Conservation (phyloP, 2,329 filamentous ascomycete genomes). For the Colletotrichum sp. region DNA sequence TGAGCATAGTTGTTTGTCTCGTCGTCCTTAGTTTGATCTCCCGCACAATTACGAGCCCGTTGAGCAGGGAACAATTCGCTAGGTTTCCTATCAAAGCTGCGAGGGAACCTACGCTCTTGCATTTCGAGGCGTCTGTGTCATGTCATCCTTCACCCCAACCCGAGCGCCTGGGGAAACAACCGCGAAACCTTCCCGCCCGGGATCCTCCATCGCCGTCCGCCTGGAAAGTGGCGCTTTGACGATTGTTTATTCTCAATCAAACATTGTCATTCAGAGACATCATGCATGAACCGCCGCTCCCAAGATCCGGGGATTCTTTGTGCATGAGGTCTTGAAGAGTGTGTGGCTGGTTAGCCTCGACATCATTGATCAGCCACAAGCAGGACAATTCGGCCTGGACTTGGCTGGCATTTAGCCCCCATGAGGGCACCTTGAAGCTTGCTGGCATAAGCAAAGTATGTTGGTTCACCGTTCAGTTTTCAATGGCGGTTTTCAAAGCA, state of each 20-base stretch:
- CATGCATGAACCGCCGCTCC: conserved; percentile 3
- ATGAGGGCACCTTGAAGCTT: neutral
- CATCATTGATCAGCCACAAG: neutral
- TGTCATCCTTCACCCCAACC: neutral
- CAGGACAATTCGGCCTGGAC: neutral
- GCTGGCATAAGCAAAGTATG: neutral
- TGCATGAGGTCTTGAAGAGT: neutral
- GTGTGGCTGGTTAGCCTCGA: neutral
- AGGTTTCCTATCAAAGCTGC: neutral
- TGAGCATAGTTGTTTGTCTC: neutral
- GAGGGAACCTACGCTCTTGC: neutral
- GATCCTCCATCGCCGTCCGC: neutral
- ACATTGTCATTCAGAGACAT: neutral
- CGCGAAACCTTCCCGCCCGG: neutral
- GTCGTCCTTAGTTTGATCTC: neutral
- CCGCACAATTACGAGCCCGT: neutral
- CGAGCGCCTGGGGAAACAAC: conserved; percentile 12
- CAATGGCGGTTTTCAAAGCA: neutral
- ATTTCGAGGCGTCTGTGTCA: neutral
- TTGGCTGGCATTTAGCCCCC: too few relatives aligned
- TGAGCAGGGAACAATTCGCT: neutral
- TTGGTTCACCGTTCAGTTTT: neutral
- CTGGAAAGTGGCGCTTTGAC: neutral
- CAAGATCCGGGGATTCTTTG: neutral
- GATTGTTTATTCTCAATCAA: neutral